Evolutionary conservation across 2,329 filamentous ascomycete genomes (phyloP).

Genomic region (Pestalotiopsis sp.): DNA sequence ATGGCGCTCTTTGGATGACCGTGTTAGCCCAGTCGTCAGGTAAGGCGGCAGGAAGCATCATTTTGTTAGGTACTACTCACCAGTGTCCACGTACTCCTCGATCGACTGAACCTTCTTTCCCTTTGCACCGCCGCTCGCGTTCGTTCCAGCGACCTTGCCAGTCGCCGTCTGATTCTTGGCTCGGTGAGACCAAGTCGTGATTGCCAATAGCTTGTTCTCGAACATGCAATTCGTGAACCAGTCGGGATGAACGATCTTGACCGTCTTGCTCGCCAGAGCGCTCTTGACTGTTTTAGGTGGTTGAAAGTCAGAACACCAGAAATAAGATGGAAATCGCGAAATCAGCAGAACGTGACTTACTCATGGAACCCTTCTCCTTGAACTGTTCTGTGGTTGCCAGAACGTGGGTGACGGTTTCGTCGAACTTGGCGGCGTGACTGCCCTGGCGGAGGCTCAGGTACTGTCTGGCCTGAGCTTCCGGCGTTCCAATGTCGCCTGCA

Average conservation of each 20-base stretch:
- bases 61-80: slow-evolving; percentile 38
- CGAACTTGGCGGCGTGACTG: slow-evolving; percentile 52
- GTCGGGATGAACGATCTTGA: slow-evolving; percentile 49
- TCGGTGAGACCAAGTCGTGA: slow-evolving; percentile 47
- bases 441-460: slow-evolving; percentile 72
- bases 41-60: too few relatives aligned
- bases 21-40: background rate
- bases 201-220: slow-evolving; percentile 25
- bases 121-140: slow-evolving; percentile 2
- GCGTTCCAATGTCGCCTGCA: slow-evolving; percentile 56
- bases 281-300: slow-evolving; percentile 33
- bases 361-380: slow-evolving; percentile 42
- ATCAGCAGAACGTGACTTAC: slow-evolving; percentile 25
- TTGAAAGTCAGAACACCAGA: background rate
- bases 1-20: slow-evolving; percentile 52
- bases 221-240: slow-evolving; percentile 55
- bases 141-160: slow-evolving; percentile 21
- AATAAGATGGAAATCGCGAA: too few relatives aligned
- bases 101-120: slow-evolving; percentile 33
- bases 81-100: slow-evolving; percentile 49
- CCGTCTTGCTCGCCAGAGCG: slow-evolving; percentile 37
- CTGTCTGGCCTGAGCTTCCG: slow-evolving; percentile 57
- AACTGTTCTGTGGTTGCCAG: slow-evolving; percentile 67
- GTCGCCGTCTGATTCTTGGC: slow-evolving; percentile 40
- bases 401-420: slow-evolving; percentile 69